Evolutionary conservation across 306 rosid genomes (phyloP).

Genomic region (Fragaria nilgerrensis): DNA sequence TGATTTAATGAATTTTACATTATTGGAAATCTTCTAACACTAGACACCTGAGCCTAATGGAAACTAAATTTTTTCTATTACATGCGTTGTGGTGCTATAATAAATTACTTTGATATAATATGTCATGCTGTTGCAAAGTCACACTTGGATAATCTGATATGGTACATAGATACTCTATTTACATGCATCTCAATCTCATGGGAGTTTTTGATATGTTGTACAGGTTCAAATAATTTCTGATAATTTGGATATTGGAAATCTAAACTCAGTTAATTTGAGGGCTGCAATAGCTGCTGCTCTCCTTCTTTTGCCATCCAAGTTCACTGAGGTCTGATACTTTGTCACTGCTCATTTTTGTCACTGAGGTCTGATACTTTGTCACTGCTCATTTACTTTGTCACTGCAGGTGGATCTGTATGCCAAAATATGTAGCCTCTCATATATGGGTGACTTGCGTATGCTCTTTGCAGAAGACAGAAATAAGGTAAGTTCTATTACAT

Average conservation of each 20-base stretch:
- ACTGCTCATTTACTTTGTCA: neutral
- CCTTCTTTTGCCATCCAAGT: slow-evolving; percentile 78
- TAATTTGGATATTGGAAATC: slow-evolving; percentile 44
- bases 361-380: slow-evolving; percentile 59
- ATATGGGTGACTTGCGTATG: slow-evolving; percentile 87
- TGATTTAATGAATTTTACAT: neutral
- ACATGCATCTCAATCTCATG: neutral
- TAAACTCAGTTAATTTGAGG: slow-evolving; percentile 73
- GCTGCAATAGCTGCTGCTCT: slow-evolving; percentile 85
- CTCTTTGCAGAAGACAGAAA: slow-evolving; percentile 91
- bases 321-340: slow-evolving; percentile 62
- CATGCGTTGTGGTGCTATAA: neutral
- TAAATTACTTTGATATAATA: neutral
- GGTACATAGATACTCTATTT: neutral
- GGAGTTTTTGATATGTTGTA: slow-evolving; percentile 12
- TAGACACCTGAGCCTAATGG: neutral
- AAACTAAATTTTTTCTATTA: neutral
- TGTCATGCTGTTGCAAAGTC: neutral
- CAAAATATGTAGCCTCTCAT: slow-evolving; percentile 88
- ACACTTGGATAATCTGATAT: neutral
- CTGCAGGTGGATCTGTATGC: slow-evolving; percentile 93
- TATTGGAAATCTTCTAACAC: neutral
- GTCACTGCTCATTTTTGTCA: slow-evolving; percentile 30
- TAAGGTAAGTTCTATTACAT: slow-evolving; percentile 55
- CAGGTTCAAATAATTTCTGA: slow-evolving; percentile 79